A percentile compares a stretch with the other conserved stretches of the same genome.
Conservation (phyloP, 768 basidiomycete genomes). For the Kwoniella sp. region DNA sequence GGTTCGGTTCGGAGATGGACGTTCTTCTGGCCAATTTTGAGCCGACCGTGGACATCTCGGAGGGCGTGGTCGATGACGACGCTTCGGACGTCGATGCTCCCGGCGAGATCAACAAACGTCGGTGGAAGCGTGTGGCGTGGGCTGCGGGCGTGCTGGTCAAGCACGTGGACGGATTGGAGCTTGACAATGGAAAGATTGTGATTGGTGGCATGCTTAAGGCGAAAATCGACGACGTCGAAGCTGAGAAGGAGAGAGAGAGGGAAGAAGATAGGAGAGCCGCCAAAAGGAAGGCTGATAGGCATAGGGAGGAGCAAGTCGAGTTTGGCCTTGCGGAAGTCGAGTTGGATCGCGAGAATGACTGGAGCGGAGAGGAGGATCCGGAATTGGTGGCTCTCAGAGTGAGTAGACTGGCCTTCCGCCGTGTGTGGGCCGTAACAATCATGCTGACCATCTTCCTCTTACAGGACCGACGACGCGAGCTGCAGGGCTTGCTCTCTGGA, state of each 20-base stretch:
- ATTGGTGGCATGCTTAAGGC: conserved; percentile 53
- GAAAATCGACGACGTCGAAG: conserved; percentile 63
- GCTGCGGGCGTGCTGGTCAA: conserved; percentile 64
- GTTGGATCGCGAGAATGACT: conserved; percentile 59
- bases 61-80: conserved; percentile 74
- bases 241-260: conserved; percentile 63
- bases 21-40: conserved; percentile 64
- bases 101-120: conserved; percentile 53
- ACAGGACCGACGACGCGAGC: conserved; percentile 9
- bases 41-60: conserved; percentile 53
- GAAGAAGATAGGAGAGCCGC: conserved; percentile 64
- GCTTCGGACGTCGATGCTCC: conserved; percentile 47
- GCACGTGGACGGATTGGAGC: conserved; percentile 66
- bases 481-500: conserved; percentile 14
- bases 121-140: conserved; percentile 74
- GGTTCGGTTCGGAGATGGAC: conserved; percentile 63
- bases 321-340: conserved; percentile 60
- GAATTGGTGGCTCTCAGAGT: conserved; percentile 24
- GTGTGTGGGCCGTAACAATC: neutral
- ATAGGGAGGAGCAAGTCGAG: conserved; percentile 65
- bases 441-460: neutral
- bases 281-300: conserved; percentile 65
- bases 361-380: conserved; percentile 30
- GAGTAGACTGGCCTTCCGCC: neutral
- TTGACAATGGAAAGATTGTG: conserved; percentile 56